These are phyloP conservation scores for Emmonsia crescens DNA, from an alignment of 2,329 filamentous ascomycete species.

Conservation along the genomic window DNA sequence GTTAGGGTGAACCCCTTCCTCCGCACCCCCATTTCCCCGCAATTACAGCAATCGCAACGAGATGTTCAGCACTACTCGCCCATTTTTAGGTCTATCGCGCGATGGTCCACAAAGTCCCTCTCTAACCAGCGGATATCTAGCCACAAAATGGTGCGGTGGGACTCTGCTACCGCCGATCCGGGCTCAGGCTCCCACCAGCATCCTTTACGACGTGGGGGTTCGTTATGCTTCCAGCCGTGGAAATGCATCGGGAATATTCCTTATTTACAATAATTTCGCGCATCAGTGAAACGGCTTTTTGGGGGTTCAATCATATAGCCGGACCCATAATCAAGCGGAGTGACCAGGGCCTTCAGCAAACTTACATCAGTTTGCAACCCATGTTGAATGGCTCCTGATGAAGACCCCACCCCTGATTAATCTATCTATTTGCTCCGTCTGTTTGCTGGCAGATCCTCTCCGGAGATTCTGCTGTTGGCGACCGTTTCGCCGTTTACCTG, in stretches of 20 bases:
- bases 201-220: background rate
- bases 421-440: background rate
- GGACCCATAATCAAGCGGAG: background rate
- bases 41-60: background rate
- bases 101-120: background rate
- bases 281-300: background rate
- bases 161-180: background rate
- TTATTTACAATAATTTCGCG: conserved; percentile 2
- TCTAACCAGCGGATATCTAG: background rate
- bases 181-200: background rate
- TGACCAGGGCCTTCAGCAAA: background rate
- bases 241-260: background rate
- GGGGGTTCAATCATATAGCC: background rate
- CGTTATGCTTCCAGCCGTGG: background rate
- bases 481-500: background rate
- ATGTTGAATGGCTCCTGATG: background rate
- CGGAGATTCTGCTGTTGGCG: background rate
- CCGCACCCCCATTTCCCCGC: conserved; percentile 3
- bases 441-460: background rate
- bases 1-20: background rate
- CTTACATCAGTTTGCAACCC: background rate
- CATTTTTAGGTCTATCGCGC: background rate
- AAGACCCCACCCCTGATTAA: background rate
- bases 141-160: background rate
- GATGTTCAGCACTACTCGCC: background rate